Conservation (phyloP, 352 stramenopile genomes). For the Pseudoperonospora humuli region DNA sequence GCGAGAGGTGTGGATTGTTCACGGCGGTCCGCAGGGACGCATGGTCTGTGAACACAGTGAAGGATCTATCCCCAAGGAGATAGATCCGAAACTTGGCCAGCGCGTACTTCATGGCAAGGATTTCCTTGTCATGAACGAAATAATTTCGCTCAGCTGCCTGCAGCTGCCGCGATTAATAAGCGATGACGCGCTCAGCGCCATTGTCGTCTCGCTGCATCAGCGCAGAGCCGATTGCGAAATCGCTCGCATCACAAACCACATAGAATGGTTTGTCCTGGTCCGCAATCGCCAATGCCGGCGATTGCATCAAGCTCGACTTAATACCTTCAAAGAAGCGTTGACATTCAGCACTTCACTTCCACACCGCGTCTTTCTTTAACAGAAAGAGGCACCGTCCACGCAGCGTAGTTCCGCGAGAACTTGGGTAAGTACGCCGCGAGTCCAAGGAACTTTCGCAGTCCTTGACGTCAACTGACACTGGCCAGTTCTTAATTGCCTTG, state of each 20-base stretch:
- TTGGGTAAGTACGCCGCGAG: too few relatives aligned
- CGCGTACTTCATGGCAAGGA: not conserved
- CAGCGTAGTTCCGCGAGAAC: too few relatives aligned
- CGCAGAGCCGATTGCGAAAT: not conserved
- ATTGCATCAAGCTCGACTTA: too few relatives aligned
- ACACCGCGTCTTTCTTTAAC: too few relatives aligned
- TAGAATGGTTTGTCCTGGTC: too few relatives aligned
- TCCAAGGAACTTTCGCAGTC: too few relatives aligned
- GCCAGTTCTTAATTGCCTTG: too few relatives aligned
- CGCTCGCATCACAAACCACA: not conserved
- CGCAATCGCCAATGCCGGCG: too few relatives aligned
- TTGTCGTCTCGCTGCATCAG: not conserved
- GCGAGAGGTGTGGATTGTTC: not conserved
- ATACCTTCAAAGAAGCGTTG: too few relatives aligned
- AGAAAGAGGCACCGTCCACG: too few relatives aligned
- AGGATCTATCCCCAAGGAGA: not conserved
- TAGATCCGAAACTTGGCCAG: not conserved
- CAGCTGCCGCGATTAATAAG: constrained; percentile 1
- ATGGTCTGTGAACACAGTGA: not conserved
- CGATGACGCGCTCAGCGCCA: not conserved
- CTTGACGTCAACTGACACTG: too few relatives aligned
- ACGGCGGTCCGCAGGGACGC: not conserved
- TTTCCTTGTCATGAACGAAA: not conserved
- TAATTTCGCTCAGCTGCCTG: not conserved
- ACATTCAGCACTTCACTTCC: too few relatives aligned